Base-by-base conservation (phyloP, 2,329 filamentous ascomycete genomes). In the Pseudogymnoascus sp. region DNA sequence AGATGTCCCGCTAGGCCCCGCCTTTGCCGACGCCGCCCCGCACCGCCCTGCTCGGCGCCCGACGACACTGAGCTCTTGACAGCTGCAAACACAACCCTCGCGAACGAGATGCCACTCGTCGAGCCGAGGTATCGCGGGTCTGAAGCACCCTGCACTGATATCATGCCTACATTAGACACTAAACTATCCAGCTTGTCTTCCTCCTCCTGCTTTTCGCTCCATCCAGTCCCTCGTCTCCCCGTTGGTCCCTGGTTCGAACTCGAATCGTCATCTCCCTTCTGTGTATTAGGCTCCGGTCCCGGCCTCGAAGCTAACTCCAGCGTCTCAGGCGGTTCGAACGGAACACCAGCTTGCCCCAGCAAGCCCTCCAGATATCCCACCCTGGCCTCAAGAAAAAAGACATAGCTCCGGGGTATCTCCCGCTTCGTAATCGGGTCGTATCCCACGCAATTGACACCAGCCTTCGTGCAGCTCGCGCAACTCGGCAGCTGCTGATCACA, bases 361-460 rank as follows among this genome's bases (percentile, higher is more conserved):
- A 95, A 77, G 35, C 82, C 82, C 75, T 97, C 93, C 31, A 97
- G 85, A 75, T 95, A 90, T 65, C 87, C 83, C 62, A 97, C 85
- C 64, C 93, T 83, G 28, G 89, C 90, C 75, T 97, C 93, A 64
- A 97, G 87, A 73, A 96, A 97, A 77, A 90, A 96, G 59, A 97
- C 91, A 79, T 97, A 97, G 75, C 89, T 91, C 66, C 66, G 85
- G 59, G 93, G 93, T 63, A 97, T 96, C 77, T 97, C 92, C 72
- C 90, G 88, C 81, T 97, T 97, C 23, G 91, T 96, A 71, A 97
- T 96, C 35, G 93, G 93, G 73, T 97, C 93, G 75, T 96, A 97
- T 66, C 93, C 93, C 60, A 97, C 91, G 74, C 95, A 97, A 68
- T 90, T 88, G 52, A 96, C 90, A 63, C 85, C 84, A n/a, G 90